Base-by-base conservation (phyloP, 2,329 filamentous ascomycete genomes). In the Fusarium avenaceum region DNA sequence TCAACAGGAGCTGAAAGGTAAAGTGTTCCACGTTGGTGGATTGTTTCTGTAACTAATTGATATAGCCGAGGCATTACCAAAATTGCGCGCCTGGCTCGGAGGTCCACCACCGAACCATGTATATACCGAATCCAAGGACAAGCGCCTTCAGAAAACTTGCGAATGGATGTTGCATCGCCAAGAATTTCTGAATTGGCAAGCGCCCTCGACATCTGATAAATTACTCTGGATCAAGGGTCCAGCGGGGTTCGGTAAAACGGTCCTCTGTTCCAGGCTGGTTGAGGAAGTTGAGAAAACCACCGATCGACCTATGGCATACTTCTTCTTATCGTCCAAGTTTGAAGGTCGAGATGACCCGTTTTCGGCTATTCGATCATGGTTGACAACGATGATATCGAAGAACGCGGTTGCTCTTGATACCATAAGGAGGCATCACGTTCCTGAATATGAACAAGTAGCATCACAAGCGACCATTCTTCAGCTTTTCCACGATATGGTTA, bases 201-300 rank as follows among this genome's bases (percentile, higher is more conserved):
- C 4, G 1, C n/a, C 35, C 0, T 38, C 38, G 0, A 7, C 6
- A 0, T 24, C 30, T 2, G 10, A 10, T 9, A 72, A 68, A 10
- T 0, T 78, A 3, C 57, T 80, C 1, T 80, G 78, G 78, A 71
- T 79, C 11, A 63, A 76, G 38, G 76, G 76, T 1, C 65, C 65
- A 19, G 53, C 67, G 1, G 71, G 77, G 0, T 78, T 75, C 39
- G 77, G 77, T 0, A 80, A 80, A 48, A 80, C 77, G 0, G 48
- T 78, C 0, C 64, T 80, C 2, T 77, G 75, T 49, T 63, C 77
- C 4, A 72, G 52, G 8, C 22, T 80, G 0, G 53, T 77, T 3
- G 35, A 79, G 24, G 43, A 77, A 26, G 42, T 79, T 1, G 45
- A 49, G 6, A 30, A n/a, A 1, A 58, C 24, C 0, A 2, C 17